phyloP scores from a whole-genome alignment of 2,329 filamentous ascomycete species.

The Cordyceps tenuipes region DNA sequence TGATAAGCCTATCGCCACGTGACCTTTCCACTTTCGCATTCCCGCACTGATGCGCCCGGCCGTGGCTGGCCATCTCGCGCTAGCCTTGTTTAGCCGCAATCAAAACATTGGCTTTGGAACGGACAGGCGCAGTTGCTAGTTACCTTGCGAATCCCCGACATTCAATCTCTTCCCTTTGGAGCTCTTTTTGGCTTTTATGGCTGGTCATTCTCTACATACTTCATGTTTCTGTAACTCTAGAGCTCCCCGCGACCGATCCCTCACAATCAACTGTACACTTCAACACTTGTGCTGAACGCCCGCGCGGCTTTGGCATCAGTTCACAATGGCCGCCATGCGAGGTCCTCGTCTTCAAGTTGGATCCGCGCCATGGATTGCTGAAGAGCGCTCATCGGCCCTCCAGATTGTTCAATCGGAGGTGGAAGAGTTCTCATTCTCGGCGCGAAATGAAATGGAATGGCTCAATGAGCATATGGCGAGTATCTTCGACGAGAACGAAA shows the following conservation, averaged over 20 bases:
- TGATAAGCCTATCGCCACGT: constrained; percentile 35
- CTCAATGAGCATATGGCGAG: constrained; percentile 97
- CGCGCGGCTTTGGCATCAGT: constrained; percentile 11
- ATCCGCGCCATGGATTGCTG: constrained; percentile 74
- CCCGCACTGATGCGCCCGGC: constrained; percentile 16
- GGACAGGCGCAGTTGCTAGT: constrained; percentile 11
- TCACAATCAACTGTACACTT: neutral
- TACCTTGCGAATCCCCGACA: neutral
- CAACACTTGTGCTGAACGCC: neutral
- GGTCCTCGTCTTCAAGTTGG: constrained; percentile 62
- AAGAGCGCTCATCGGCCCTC: constrained; percentile 71
- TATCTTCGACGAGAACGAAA: constrained; percentile 77
- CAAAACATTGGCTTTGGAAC: constrained; percentile 31
- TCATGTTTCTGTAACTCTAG: neutral
- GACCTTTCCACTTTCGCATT: constrained; percentile 13
- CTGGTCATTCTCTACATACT: neutral
- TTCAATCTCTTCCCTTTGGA: neutral
- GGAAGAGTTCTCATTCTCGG: constrained; percentile 89
- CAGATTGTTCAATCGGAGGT: constrained; percentile 72
- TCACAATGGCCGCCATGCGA: constrained; percentile 37
- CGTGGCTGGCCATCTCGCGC: constrained; percentile 15
- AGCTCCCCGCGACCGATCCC: neutral
- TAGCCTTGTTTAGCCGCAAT: constrained; percentile 28
- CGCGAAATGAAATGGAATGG: constrained; percentile 93
- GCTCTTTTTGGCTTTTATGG: neutral